These are phyloP conservation scores for Ottelia alismoides DNA, from an alignment of 106 monocot species.

Conservation along the genomic window DNA sequence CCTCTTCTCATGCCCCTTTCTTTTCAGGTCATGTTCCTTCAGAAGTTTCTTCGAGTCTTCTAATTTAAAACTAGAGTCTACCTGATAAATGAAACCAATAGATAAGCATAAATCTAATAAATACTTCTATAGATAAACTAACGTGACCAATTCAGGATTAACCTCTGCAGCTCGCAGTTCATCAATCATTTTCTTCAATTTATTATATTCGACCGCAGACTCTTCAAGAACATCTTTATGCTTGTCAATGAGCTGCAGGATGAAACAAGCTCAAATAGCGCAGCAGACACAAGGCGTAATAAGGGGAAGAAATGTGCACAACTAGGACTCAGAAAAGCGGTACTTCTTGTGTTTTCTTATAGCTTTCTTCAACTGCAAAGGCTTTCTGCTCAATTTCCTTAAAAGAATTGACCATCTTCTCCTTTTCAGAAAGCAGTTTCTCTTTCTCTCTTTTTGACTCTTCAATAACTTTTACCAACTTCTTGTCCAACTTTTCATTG, in stretches of 20 bases:
- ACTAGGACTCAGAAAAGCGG: too few relatives aligned
- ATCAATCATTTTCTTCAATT: conserved; percentile 69
- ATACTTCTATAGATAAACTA: too few relatives aligned
- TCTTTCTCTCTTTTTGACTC: conserved; percentile 79
- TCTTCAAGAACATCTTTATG: conserved; percentile 71
- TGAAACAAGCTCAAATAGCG: too few relatives aligned
- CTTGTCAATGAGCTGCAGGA: conserved; percentile 73
- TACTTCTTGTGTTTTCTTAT: conserved; percentile 74
- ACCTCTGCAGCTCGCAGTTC: conserved; percentile 84
- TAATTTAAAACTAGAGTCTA: conserved; percentile 69
- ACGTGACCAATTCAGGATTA: too few relatives aligned
- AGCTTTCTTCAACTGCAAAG: conserved; percentile 67
- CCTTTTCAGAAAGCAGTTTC: conserved; percentile 41
- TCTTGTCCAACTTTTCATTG: conserved; percentile 50
- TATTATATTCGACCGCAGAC: conserved; percentile 57
- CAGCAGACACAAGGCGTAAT: too few relatives aligned
- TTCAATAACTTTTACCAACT: conserved; percentile 58
- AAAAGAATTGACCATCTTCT: conserved; percentile 44
- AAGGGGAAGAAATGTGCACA: too few relatives aligned
- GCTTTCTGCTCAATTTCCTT: conserved; percentile 83
- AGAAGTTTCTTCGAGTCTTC: conserved; percentile 63
- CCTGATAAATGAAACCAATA: conserved; percentile 21
- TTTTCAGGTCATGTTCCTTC: conserved; percentile 82
- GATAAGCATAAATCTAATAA: too few relatives aligned
- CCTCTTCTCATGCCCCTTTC: conserved; percentile 58